A percentile compares a stretch with the other conserved stretches of the same genome.
phyloP scores from a whole-genome alignment of 805 yeast species.

The Nadsonia fulvescens region DNA sequence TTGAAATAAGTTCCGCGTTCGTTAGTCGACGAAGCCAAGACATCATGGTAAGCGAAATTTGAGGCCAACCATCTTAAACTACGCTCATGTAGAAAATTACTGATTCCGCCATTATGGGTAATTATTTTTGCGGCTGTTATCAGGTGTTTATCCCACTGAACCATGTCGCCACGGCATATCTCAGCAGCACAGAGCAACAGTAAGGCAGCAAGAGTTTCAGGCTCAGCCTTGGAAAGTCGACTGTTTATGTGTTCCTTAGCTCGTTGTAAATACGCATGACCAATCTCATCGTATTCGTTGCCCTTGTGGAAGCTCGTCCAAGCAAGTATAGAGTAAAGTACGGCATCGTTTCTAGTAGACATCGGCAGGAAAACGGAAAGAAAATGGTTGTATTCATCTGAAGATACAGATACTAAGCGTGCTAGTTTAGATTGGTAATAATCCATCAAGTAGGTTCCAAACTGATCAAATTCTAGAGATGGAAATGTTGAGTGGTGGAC shows the following conservation, averaged over 20 bases:
- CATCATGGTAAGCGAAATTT: constrained; percentile 68
- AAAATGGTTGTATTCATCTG: constrained; percentile 33
- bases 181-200: constrained; percentile 63
- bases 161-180: constrained; percentile 67
- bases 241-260: constrained; percentile 11
- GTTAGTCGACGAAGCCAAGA: constrained; percentile 41
- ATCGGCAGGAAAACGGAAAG: constrained; percentile 32
- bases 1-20: constrained; percentile 52
- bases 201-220: constrained; percentile 40
- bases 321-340: constrained; percentile 34
- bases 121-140: constrained; percentile 49
- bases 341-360: constrained; percentile 31
- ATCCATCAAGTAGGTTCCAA: constrained; percentile 16
- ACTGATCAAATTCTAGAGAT: too few species aligned
- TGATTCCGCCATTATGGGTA: constrained; percentile 42
- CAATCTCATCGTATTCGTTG: constrained; percentile 15
- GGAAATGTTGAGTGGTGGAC: too few species aligned
- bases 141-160: constrained; percentile 52
- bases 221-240: constrained; percentile 9
- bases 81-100: constrained; percentile 30
- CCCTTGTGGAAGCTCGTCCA: constrained; percentile 30
- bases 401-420: constrained; percentile 28
- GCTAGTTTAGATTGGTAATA: constrained; percentile 15
- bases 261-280: constrained; percentile 11
- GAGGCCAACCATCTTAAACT: constrained; percentile 56